These are phyloP conservation scores for Leishmania gerbilli DNA, from an alignment of 208 protist genomes.

Conservation along the genomic window DNA sequence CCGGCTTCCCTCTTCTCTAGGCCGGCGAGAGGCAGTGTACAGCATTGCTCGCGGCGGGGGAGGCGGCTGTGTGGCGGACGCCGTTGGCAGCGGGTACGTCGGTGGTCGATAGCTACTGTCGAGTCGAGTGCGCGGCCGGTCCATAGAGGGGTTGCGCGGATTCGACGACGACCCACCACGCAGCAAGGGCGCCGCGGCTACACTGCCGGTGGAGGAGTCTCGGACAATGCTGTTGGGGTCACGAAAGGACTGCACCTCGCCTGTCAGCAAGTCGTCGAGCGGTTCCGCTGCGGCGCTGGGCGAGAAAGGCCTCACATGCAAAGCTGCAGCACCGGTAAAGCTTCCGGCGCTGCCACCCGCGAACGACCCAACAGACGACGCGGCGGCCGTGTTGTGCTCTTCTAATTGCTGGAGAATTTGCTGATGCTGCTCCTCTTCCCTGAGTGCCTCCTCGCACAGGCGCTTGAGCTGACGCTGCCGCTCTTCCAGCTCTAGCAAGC, in stretches of 20 bases:
- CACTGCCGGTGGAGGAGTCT: conserved; percentile 45
- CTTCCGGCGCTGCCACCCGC: neutral
- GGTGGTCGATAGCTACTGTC: conserved; percentile 25
- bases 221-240: conserved; percentile 53
- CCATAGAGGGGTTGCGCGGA: conserved; percentile 10
- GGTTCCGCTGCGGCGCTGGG: neutral
- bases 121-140: conserved; percentile 14
- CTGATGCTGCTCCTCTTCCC: conserved; percentile 46
- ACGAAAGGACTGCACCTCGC: conserved; percentile 73
- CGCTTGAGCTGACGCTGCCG: conserved; percentile 55
- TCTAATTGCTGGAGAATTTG: conserved; percentile 41
- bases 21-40: conserved; percentile 9
- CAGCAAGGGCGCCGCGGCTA: conserved; percentile 1
- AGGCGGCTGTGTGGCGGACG: conserved; percentile 12
- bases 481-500: conserved; percentile 61
- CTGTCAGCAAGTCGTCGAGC: conserved; percentile 60
- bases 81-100: neutral
- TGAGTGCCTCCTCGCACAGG: conserved; percentile 67
- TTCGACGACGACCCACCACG: conserved; percentile 2
- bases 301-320: neutral
- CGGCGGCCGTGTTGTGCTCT: conserved; percentile 11
- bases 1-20: conserved; percentile 1
- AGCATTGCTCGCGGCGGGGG: conserved; percentile 23
- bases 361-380: conserved; percentile 16
- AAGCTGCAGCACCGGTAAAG: conserved; percentile 2